Conservation (phyloP, 1,139 yeast species). For the Pichia sp. region DNA sequence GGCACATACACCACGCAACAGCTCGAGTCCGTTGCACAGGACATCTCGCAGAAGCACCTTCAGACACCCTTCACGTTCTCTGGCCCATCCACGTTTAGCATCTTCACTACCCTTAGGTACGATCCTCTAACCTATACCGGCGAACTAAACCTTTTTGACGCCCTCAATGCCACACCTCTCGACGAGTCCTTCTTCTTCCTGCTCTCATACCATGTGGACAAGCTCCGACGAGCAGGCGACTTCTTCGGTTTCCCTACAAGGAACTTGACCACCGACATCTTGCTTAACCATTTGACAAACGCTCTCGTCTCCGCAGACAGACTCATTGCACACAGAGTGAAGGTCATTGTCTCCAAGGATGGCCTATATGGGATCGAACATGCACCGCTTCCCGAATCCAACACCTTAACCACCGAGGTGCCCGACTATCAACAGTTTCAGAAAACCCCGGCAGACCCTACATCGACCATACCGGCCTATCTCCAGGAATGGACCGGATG, state of each 20-base stretch:
- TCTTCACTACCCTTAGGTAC: constrained; percentile 67
- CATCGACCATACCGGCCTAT: constrained; percentile 7
- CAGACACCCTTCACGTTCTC: not conserved
- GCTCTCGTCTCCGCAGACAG: constrained; percentile 38
- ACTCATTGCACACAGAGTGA: constrained; percentile 49
- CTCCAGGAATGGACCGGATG: constrained; percentile 19
- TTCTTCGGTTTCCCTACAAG: constrained; percentile 50
- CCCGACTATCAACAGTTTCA: constrained; percentile 15
- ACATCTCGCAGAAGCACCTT: not conserved
- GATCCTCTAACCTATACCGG: constrained; percentile 51
- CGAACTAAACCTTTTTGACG: constrained; percentile 18
- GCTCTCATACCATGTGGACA: constrained; percentile 56
- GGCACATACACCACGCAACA: not conserved
- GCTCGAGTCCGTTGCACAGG: not conserved
- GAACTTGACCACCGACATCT: constrained; percentile 39
- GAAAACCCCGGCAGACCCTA: not conserved
- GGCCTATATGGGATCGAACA: constrained; percentile 56
- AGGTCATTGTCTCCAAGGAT: constrained; percentile 47
- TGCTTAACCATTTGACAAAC: constrained; percentile 44
- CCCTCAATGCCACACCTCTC: constrained; percentile 31
- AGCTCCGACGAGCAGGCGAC: constrained; percentile 51
- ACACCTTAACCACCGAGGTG: constrained; percentile 3
- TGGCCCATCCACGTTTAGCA: constrained; percentile 3
- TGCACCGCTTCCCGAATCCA: constrained; percentile 25
- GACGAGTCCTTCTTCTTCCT: constrained; percentile 50